phyloP scores from a whole-genome alignment of 2,329 filamentous ascomycete species.

The Chaetomium globosum region DNA sequence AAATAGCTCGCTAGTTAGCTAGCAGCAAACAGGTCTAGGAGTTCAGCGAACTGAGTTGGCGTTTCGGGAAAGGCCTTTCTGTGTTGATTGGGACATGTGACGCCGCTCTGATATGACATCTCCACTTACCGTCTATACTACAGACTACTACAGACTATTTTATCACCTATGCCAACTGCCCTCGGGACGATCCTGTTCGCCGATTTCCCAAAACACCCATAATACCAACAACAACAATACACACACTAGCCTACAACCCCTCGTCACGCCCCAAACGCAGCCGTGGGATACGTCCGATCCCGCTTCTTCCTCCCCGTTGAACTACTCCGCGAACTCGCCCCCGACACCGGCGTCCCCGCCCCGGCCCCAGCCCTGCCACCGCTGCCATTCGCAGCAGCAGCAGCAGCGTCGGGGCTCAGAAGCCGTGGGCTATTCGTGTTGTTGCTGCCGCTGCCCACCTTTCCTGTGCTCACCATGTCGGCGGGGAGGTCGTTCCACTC shows the following conservation, averaged over 20 bases:
- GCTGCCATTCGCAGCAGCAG: neutral
- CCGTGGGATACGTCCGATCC: slow-evolving; percentile 63
- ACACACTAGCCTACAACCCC: neutral
- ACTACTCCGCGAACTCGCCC: slow-evolving; percentile 57
- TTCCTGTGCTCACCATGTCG: slow-evolving; percentile 52
- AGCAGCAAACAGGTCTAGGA: neutral
- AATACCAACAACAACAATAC: neutral
- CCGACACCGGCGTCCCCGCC: slow-evolving; percentile 41
- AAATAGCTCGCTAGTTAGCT: neutral
- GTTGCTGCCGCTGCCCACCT: neutral
- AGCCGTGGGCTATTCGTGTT: neutral
- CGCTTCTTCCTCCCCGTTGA: slow-evolving; percentile 57
- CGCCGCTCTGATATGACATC: neutral
- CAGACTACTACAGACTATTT: neutral
- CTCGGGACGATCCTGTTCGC: neutral
- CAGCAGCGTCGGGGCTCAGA: neutral
- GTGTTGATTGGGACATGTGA: neutral
- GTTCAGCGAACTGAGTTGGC: neutral
- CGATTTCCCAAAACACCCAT: neutral
- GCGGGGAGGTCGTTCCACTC: slow-evolving; percentile 69
- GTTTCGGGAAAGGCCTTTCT: neutral
- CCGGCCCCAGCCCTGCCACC: neutral
- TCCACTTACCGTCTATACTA: neutral
- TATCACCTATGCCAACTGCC: neutral
- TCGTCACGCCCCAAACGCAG: slow-evolving; percentile 55